Conservation (phyloP, 441 rosid species). For the Euphorbia schlechtendalii region DNA sequence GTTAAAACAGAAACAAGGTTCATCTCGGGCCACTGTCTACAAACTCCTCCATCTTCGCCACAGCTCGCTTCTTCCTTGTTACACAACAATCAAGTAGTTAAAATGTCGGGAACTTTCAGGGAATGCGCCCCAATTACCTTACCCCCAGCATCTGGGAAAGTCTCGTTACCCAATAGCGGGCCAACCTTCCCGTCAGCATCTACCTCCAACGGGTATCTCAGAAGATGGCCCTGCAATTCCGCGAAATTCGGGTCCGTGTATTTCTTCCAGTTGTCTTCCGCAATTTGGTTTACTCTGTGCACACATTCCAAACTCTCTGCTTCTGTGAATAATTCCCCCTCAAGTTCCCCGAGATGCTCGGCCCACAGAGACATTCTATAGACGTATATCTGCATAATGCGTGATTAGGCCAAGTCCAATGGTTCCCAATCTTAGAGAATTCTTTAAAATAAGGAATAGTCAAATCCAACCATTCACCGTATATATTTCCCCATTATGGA, state of each 20-base stretch:
- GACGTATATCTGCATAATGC: slow-evolving; percentile 58
- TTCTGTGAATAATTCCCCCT: slow-evolving; percentile 27
- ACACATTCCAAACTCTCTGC: slow-evolving; percentile 59
- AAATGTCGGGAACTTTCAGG: slow-evolving; percentile 48
- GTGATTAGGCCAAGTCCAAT: neutral
- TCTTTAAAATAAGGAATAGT: too few relatives aligned
- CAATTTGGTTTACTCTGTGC: slow-evolving; percentile 46
- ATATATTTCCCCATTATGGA: too few relatives aligned
- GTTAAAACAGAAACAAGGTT: too few relatives aligned
- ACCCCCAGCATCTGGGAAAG: slow-evolving; percentile 89
- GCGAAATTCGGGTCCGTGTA: slow-evolving; percentile 34
- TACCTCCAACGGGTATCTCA: slow-evolving; percentile 66
- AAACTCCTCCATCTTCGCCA: neutral
- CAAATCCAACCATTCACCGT: too few relatives aligned
- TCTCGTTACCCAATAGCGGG: slow-evolving; percentile 46
- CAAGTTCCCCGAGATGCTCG: slow-evolving; percentile 65
- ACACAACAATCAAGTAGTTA: slow-evolving; percentile 49
- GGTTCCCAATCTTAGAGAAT: too few relatives aligned
- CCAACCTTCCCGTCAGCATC: slow-evolving; percentile 48
- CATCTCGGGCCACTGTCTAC: too few relatives aligned
- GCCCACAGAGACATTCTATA: slow-evolving; percentile 92
- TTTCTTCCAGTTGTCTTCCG: slow-evolving; percentile 59
- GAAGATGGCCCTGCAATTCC: slow-evolving; percentile 69
- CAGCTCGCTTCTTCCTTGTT: neutral
- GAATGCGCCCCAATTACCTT: slow-evolving; percentile 65